Evolutionary conservation across 257 asterid species (phyloP), one percentile per base, ranked within the genome.

Genomic region (Phtheirospermum japonicum): DNA sequence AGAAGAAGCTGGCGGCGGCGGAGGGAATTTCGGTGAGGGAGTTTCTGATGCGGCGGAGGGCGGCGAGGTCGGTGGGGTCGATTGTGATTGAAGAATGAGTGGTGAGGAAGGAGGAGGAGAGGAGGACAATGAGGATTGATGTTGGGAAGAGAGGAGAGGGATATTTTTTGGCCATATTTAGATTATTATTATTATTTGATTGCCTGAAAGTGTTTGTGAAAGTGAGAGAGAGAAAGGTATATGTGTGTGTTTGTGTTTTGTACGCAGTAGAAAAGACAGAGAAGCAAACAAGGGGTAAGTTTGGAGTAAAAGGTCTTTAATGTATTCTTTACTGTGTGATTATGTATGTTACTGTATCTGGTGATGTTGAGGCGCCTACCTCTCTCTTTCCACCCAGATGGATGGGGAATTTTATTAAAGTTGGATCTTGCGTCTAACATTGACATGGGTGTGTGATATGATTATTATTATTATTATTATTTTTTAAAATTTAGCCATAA

Each of bases 11-110:
- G 39, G 77, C 30, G 60, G 80, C 19, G 11, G 82, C 26, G 48
- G 79, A 17, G 45, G 79, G 11, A 54, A 85, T 42, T 56, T 83
- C 92, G 39, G 84, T 73, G 51, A 88, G 85, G 67, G 82, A 59
- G 75, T 76, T 64, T 34, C 70, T 82, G 75, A 88, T 85, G 14
- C 52, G 77, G 54, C 71, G 95, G 57, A 88, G 71, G 53, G 92
- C 92, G n/a, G 82, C 66, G 0, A 85, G 39, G 65, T 88, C 96
- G 4, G 68, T 14, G 9, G 77, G 76, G 12, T 75, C 16, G 57
- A 68, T 53, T 6, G 59, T 8, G 54, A 7, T 14, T 5, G 61
- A 12, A 9, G 73, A 59, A 23, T 7, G 72, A 18, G 67, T n/a
- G 48, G 30, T 0, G 73, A 56, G 18, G 69, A 71, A 42, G 65